Evolutionary conservation across 345 rosid species (phyloP).

Genomic region (Raphanus sativus): DNA sequence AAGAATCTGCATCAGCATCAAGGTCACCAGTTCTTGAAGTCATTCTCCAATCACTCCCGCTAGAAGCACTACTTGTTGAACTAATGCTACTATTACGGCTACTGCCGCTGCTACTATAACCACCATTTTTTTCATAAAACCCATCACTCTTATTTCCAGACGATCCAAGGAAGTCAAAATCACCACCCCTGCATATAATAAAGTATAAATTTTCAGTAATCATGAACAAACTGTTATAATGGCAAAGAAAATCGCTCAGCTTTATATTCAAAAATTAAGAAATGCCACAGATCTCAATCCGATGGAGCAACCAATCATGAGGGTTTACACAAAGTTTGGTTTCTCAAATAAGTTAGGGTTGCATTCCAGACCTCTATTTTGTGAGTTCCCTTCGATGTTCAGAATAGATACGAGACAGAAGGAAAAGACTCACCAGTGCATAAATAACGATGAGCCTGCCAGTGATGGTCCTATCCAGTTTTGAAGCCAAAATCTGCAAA

Average conservation of each 20-base stretch:
- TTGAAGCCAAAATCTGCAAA: slow-evolving; percentile 96
- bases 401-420: slow-evolving; percentile 13
- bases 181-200: slow-evolving; percentile 61
- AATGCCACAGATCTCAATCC: slow-evolving; percentile 17
- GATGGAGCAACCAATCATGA: slow-evolving; percentile 9
- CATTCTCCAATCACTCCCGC: slow-evolving; percentile 79
- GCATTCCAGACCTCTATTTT: not conserved
- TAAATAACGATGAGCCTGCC: slow-evolving; percentile 76
- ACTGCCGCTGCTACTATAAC: slow-evolving; percentile 87
- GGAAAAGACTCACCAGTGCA: slow-evolving; percentile 72
- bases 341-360: not conserved
- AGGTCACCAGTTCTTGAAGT: slow-evolving; percentile 73
- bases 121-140: slow-evolving; percentile 53
- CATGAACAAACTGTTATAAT: slow-evolving; percentile 18
- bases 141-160: slow-evolving; percentile 66
- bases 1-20: slow-evolving; percentile 98
- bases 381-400: not conserved
- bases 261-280: slow-evolving; percentile 9
- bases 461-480: slow-evolving; percentile 97
- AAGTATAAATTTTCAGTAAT: slow-evolving; percentile 13
- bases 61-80: slow-evolving; percentile 84
- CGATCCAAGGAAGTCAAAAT: slow-evolving; percentile 60
- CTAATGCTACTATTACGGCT: slow-evolving; percentile 93
- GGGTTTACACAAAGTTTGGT: not conserved
- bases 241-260: not conserved